Percentiles rank a stretch among this genome's conserved stretches.
Conservation (phyloP, 2,329 filamentous ascomycete species). For the Alternaria gaisen region DNA sequence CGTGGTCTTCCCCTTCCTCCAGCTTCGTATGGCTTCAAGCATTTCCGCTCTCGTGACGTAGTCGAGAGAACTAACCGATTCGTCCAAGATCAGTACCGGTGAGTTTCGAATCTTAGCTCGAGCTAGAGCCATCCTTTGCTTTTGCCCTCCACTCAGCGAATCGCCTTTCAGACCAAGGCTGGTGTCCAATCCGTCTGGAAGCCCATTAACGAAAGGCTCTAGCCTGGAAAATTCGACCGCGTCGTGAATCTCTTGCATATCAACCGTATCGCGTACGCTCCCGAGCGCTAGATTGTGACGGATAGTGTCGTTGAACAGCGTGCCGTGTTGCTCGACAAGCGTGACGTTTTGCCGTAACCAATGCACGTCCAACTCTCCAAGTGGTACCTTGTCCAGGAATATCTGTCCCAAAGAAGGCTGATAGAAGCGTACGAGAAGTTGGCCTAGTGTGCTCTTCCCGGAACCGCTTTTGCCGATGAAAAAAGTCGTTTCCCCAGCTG, state of each 20-base stretch:
- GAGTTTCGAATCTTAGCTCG: slow-evolving; percentile 79
- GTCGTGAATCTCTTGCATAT: slow-evolving; percentile 63
- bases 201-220: slow-evolving; percentile 68
- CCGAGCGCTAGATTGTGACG: slow-evolving; percentile 82
- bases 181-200: slow-evolving; percentile 78
- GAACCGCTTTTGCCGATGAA: slow-evolving; percentile 88
- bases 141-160: slow-evolving; percentile 83
- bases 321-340: slow-evolving; percentile 81
- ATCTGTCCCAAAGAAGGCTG: slow-evolving; percentile 71
- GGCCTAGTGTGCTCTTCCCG: slow-evolving; percentile 88
- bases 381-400: slow-evolving; percentile 69
- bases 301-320: slow-evolving; percentile 83
- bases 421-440: slow-evolving; percentile 82
- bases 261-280: slow-evolving; percentile 60
- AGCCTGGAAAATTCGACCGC: slow-evolving; percentile 75
- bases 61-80: slow-evolving; percentile 87
- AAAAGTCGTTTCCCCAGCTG: slow-evolving; percentile 76
- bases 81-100: slow-evolving; percentile 84
- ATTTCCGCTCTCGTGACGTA: slow-evolving; percentile 72
- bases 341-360: slow-evolving; percentile 84
- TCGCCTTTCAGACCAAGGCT: slow-evolving; percentile 73
- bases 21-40: slow-evolving; percentile 77
- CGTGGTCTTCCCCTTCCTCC: slow-evolving; percentile 84
- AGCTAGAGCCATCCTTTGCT: slow-evolving; percentile 81
- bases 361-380: slow-evolving; percentile 68